These are phyloP conservation scores for Diplodia mutila DNA, from an alignment of 2,329 filamentous ascomycete genomes.

Conservation along the genomic window DNA sequence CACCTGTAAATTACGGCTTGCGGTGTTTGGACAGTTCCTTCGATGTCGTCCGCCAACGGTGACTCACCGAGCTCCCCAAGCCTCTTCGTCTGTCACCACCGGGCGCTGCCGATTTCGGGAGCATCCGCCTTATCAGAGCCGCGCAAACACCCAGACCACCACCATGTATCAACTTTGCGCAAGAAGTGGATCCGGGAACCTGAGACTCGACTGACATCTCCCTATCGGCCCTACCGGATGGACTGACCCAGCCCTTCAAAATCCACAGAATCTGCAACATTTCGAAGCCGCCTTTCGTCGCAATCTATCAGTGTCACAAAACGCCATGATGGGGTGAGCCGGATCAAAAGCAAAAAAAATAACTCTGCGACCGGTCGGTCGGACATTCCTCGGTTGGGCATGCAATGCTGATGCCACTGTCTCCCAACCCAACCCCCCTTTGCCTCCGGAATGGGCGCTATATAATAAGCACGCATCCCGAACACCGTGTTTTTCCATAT, in stretches of 20 bases:
- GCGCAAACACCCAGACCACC: neutral
- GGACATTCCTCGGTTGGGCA: neutral
- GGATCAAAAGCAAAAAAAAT: neutral
- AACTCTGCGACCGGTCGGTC: neutral
- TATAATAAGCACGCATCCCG: neutral
- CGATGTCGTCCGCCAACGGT: neutral
- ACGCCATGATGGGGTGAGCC: slow-evolving; percentile 7
- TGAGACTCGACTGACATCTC: slow-evolving; percentile 21
- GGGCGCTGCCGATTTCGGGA: neutral
- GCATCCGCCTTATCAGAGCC: slow-evolving; percentile 8
- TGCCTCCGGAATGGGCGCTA: neutral
- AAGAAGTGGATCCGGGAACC: neutral
- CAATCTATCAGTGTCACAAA: neutral
- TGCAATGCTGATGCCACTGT: neutral
- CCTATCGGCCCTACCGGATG: slow-evolving; percentile 8
- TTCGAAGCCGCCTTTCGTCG: neutral
- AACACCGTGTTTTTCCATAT: neutral
- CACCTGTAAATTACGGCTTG: neutral
- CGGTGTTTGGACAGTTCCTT: neutral
- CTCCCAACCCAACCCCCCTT: neutral
- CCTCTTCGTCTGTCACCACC: neutral
- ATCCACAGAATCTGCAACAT: slow-evolving; percentile 16
- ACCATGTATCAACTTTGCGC: neutral
- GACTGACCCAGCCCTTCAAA: slow-evolving; percentile 9
- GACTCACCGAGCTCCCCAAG: neutral